These are phyloP conservation scores for Backusella tuberculispora DNA, from an alignment of 192 early-diverging fungal genomes.

Conservation along the genomic window DNA sequence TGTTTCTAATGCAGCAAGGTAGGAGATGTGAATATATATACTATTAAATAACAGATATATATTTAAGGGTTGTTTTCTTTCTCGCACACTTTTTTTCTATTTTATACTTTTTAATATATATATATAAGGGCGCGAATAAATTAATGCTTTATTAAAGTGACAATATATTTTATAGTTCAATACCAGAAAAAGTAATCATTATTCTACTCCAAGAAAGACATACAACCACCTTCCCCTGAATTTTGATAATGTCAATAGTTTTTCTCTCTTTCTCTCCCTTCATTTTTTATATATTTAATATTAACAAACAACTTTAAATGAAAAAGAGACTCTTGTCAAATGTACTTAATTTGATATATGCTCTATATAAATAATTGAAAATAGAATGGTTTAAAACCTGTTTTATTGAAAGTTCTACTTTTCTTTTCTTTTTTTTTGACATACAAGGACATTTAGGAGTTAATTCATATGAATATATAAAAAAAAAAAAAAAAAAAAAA, in stretches of 20 bases:
- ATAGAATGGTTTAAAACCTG: too few relatives aligned
- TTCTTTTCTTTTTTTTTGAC: too few relatives aligned
- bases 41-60: too few relatives aligned
- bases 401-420: too few relatives aligned
- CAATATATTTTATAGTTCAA: not conserved
- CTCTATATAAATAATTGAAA: not conserved
- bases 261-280: not conserved
- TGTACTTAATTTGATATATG: not conserved
- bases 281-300: conserved; percentile 5
- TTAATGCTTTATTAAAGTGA: not conserved
- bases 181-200: not conserved
- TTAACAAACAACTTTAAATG: not conserved
- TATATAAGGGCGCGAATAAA: conserved; percentile 9
- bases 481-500: not conserved
- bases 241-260: conserved; percentile 3
- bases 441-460: not conserved
- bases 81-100: too few relatives aligned
- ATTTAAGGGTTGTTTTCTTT: too few relatives aligned
- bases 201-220: not conserved
- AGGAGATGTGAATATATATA: too few relatives aligned
- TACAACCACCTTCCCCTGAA: not conserved
- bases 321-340: not conserved
- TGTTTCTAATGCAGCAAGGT: too few relatives aligned
- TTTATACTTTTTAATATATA: conserved; percentile 14
- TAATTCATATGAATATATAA: not conserved